Base-by-base conservation (phyloP, 2,329 filamentous ascomycete genomes). In the Pyrenophora tritici-repentis region DNA sequence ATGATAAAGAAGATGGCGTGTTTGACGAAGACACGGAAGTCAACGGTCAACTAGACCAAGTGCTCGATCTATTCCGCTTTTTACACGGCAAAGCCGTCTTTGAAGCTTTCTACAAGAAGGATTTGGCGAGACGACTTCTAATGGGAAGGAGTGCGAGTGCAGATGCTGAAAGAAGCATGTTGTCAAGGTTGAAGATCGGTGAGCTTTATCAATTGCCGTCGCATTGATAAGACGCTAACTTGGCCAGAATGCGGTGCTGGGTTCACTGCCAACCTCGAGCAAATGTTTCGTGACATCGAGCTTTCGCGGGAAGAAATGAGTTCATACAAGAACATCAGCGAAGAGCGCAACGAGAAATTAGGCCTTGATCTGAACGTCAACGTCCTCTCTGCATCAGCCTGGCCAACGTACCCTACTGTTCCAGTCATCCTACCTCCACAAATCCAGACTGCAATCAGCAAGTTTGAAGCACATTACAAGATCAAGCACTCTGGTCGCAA, bases 231-330 rank as follows among this genome's bases (percentile, higher is more conserved):
- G 20, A 16, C 55, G 40, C 62, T 68, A 16, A 65, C 24, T 3
- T 9, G 6, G 18, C 32, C 52, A 76, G 94, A 99, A 78, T 99
- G 94, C 69, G 94, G 94, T 33, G 88, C 90, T 12, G 89, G 85
- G 62, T 97, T 99, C 71, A 99, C 94, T 0, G 92, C 96, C 70
- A 99, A 99, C 66, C 81, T 99, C 0, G 95, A 99, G 75, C 90
- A 93, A 56, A 99, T 99, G 94, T 99, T 99, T 79, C 96, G 96
- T 73, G 94, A 99, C 67, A 91, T 97, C 73, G 92, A 97, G 69
- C 82, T 97, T 16, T 90, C 90, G 10, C 88, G 89, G 54, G 94
- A 97, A 64, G 93, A 97, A 70, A 96, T 97, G 88, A 76, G 82
- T n/a, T 85, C 88, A 0, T 99, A 96, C 77, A 94, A 88, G 72